Conservation (phyloP, 2,329 filamentous ascomycete species). For the Botrytis byssoidea region DNA sequence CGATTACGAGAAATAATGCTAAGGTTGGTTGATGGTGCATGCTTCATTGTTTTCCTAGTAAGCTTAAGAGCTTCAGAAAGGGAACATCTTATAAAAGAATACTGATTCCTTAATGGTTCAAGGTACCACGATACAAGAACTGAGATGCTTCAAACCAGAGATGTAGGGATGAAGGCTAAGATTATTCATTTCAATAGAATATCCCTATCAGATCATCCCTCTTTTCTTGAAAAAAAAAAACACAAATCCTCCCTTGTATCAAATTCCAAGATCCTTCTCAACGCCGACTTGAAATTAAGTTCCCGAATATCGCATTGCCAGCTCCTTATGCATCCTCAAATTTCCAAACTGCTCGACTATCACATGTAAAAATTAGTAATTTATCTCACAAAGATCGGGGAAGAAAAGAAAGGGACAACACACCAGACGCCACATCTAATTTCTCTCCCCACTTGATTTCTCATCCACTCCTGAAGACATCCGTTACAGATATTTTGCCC, state of each 20-base stretch:
- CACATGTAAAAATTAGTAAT: background rate
- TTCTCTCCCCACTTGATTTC: background rate
- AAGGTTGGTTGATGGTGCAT: background rate
- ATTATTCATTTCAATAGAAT: background rate
- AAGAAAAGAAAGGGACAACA: no score
- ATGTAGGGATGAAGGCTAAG: background rate
- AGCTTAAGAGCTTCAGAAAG: background rate
- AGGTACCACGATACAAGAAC: background rate
- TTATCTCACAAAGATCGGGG: no score
- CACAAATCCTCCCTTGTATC: background rate
- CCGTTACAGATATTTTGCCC: background rate
- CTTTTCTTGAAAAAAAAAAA: background rate
- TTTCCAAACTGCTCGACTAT: constrained; percentile 3
- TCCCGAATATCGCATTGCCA: background rate
- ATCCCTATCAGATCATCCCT: background rate
- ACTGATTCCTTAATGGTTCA: background rate
- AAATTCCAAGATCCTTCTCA: background rate
- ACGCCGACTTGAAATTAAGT: background rate
- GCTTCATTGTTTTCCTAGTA: background rate
- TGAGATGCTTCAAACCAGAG: background rate
- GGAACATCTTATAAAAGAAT: background rate
- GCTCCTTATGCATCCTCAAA: background rate
- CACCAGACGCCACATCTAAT: constrained; percentile 6
- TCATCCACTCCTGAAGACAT: background rate
- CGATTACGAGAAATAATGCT: background rate